Evolutionary conservation across 495 filamentous ascomycete species (phyloP).

Genomic region (Neurospora sp.): DNA sequence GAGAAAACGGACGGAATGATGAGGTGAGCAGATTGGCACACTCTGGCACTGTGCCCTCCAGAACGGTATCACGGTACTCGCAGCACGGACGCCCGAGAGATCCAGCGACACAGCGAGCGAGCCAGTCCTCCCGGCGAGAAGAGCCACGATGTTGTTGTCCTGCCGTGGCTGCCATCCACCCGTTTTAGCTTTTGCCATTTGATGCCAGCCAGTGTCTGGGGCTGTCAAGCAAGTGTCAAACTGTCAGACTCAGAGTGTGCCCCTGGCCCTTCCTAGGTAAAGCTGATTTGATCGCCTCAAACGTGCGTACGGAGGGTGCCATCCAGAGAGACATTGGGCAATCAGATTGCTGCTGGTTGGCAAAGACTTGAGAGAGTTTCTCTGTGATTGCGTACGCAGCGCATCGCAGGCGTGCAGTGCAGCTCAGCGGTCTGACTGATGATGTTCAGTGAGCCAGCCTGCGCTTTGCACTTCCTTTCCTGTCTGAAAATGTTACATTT

Average conservation of each 20-base stretch:
- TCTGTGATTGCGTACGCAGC: neutral
- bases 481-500: neutral
- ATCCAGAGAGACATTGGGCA: neutral
- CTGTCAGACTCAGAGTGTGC: neutral
- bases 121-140: neutral
- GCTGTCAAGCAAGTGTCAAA: neutral
- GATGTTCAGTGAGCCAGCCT: neutral
- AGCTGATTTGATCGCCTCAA: neutral
- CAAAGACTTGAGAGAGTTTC: neutral
- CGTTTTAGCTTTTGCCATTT: neutral
- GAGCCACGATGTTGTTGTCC: neutral
- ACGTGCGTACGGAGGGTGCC: neutral
- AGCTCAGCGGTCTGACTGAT: neutral
- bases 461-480: neutral
- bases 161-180: neutral
- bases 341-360: neutral
- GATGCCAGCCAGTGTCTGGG: neutral
- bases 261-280: neutral
- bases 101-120: neutral
- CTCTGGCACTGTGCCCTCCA: neutral
- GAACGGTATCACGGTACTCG: neutral
- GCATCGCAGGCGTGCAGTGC: neutral
- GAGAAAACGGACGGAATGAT: constrained; percentile 6
- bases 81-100: neutral
- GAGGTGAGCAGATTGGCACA: constrained; percentile 5